Percentiles rank a stretch among this genome's conserved stretches.
Evolutionary conservation across 352 stramenopile species (phyloP).

Genomic region (Pythium rhizo-oryzae): DNA sequence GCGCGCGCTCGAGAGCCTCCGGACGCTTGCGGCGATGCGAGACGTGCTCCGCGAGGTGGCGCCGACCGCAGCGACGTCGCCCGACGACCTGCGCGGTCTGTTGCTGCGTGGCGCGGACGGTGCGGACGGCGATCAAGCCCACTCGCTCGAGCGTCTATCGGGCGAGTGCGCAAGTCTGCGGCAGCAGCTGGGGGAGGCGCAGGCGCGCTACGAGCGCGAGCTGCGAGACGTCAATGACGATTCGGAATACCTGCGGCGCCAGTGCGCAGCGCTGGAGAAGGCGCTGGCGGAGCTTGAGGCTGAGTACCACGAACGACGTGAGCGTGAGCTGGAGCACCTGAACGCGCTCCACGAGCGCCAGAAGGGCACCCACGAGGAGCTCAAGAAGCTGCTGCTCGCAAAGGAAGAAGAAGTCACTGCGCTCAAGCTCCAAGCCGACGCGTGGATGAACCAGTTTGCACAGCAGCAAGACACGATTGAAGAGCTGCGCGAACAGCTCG

Average conservation of each 20-base stretch:
- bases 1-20: constrained; percentile 17
- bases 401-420: constrained; percentile 48
- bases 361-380: constrained; percentile 43
- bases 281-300: constrained; percentile 39
- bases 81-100: constrained; percentile 6
- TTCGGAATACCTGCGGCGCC: constrained; percentile 36
- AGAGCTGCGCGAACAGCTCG: constrained; percentile 21
- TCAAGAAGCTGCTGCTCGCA: constrained; percentile 44
- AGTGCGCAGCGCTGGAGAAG: constrained; percentile 42
- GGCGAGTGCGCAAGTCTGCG: constrained; percentile 29
- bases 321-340: constrained; percentile 44
- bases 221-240: constrained; percentile 34
- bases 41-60: neutral
- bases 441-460: constrained; percentile 39
- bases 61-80: constrained; percentile 1
- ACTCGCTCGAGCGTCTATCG: constrained; percentile 18
- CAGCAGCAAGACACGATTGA: constrained; percentile 26
- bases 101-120: neutral
- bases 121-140: neutral
- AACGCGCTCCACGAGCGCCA: constrained; percentile 38
- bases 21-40: constrained; percentile 13
- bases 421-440: constrained; percentile 37
- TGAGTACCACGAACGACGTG: constrained; percentile 32
- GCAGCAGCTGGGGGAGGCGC: constrained; percentile 26
- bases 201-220: constrained; percentile 31